Conservation (phyloP, 495 filamentous ascomycete genomes). For the Lasiosphaeriaceae sp. region DNA sequence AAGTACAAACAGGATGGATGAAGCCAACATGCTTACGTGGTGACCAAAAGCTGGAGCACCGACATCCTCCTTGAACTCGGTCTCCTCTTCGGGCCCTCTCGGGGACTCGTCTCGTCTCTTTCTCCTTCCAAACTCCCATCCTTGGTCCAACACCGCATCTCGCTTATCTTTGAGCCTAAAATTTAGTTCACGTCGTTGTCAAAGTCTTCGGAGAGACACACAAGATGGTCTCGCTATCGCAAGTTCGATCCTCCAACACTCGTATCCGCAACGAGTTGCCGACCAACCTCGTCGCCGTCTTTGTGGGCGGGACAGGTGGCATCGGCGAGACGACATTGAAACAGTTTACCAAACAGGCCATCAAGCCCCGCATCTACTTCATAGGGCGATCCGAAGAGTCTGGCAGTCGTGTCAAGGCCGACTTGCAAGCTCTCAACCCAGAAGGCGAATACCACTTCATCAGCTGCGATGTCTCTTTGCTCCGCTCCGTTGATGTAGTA, state of each 20-base stretch:
- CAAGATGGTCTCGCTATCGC: conserved; percentile 34
- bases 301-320: conserved; percentile 63
- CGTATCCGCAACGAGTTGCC: conserved; percentile 36
- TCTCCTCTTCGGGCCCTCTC: too few relatives aligned
- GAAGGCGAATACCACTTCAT: conserved; percentile 53
- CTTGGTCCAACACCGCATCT: too few relatives aligned
- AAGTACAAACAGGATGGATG: too few relatives aligned
- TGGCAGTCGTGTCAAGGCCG: conserved; percentile 39
- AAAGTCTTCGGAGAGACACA: not conserved
- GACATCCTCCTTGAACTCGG: too few relatives aligned
- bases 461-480: conserved; percentile 51
- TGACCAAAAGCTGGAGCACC: too few relatives aligned
- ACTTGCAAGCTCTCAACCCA: conserved; percentile 47
- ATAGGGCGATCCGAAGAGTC: conserved; percentile 43
- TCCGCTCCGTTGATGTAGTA: conserved; percentile 56
- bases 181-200: too few relatives aligned
- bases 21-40: too few relatives aligned
- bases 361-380: conserved; percentile 39
- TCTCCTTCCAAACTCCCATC: too few relatives aligned
- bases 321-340: conserved; percentile 59
- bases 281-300: conserved; percentile 47
- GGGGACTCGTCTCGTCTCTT: too few relatives aligned
- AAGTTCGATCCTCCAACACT: conserved; percentile 36
- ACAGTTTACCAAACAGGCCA: conserved; percentile 49
- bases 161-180: too few relatives aligned